These are phyloP conservation scores for Capronia epimyces DNA, from an alignment of 2,329 filamentous ascomycete genomes.

Conservation along the genomic window DNA sequence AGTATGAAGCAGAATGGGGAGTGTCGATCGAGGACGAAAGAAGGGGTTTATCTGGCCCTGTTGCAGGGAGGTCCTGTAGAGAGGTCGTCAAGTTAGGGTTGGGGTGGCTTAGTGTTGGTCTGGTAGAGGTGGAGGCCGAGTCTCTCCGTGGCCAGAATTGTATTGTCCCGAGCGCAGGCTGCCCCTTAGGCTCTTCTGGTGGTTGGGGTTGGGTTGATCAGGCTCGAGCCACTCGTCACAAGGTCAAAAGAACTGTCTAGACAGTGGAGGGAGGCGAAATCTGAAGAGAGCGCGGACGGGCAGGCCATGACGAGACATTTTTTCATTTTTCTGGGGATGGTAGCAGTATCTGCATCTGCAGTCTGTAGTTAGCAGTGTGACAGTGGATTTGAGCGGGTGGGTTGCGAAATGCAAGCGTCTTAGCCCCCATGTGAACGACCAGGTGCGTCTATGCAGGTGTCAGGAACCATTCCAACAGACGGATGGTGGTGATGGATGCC, in stretches of 20 bases:
- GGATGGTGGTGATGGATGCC: not conserved
- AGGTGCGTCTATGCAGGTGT: not conserved
- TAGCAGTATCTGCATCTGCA: conserved; percentile 1
- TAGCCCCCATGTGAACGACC: not conserved
- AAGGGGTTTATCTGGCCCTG: not conserved
- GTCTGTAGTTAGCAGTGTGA: conserved; percentile 6
- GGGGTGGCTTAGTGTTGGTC: conserved; percentile 2
- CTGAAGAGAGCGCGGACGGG: not conserved
- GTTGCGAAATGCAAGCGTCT: not conserved
- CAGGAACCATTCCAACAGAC: not conserved
- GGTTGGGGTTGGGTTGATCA: too few relatives aligned
- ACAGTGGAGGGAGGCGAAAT: not conserved
- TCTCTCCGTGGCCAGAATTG: not conserved
- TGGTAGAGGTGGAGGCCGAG: conserved; percentile 1
- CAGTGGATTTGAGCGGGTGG: conserved; percentile 3
- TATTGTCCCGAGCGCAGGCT: not conserved
- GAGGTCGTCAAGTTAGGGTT: conserved; percentile 2
- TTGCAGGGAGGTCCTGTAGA: not conserved
- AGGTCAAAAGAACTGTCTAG: not conserved
- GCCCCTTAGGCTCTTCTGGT: not conserved
- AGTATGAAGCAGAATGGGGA: conserved; percentile 3
- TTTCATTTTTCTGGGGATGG: not conserved
- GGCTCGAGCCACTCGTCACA: too few relatives aligned
- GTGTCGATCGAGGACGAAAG: conserved; percentile 14
- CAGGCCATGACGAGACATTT: not conserved